Base-by-base conservation (phyloP, 495 filamentous ascomycete genomes). In the Daldinia caldariorum region DNA sequence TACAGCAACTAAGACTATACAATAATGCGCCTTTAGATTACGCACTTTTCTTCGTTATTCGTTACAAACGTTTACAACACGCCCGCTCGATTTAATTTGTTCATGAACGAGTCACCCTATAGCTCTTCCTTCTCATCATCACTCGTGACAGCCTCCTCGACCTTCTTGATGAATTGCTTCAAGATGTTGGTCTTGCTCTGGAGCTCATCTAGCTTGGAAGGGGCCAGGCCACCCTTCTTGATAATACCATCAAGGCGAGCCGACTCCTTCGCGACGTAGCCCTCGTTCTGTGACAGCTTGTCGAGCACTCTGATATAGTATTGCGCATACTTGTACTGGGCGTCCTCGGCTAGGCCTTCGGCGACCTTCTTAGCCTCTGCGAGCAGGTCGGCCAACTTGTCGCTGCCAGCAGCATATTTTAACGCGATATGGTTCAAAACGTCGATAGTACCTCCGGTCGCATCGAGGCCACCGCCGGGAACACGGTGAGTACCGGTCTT, bases 281-380 rank as follows among this genome's bases (percentile, higher is more conserved):
- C 89, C 64, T 89, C 82, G 77, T 89, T 94, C 80, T 90, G 82
- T 76, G 79, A 80, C 43, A 97, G 78, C 88, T 97, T 99, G 71
- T 91, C 85, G 34, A 94, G 87, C 35, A 97, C 96, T 75, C 91
- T 91, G 77, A 95, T 82, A 77, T 99, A 99, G 87, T 98, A 98
- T 79, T 91, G 83, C n/a, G 91, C 92, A 78, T 93, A 96, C 84
- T 92, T 92, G 76, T 80, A 76, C 72, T 85, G 79, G 2, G 76
- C 80, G 32, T 76, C 67, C 71, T 93, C 88, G 81, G 89, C 87
- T 26, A 94, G 78, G 50, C 78, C 82, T 75, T 84, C 83, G 32
- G 89, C 91, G 16, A 86, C 86, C 83, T 91, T 89, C 81, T 88
- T 89, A 38, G 90, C 82, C 77, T 94, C 89, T 58, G 83, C 82